Percentiles rank a stretch among this genome's conserved stretches.
Evolutionary conservation across 495 filamentous ascomycete genomes (phyloP).

Genomic region (Neurospora tetraspora): DNA sequence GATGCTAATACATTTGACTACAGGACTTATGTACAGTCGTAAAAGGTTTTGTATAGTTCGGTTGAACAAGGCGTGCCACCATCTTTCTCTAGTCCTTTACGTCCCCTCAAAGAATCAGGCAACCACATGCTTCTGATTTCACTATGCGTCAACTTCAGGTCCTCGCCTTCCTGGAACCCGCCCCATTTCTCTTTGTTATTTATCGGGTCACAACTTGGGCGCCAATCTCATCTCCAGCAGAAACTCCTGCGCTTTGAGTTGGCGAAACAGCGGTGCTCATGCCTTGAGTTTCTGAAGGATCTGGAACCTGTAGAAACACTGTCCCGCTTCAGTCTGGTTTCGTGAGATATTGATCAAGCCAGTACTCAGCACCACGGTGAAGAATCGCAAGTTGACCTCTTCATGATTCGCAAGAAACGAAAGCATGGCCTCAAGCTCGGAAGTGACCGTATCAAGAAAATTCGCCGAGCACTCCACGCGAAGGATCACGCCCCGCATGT

Average conservation of each 20-base stretch:
- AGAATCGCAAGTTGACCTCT: no score
- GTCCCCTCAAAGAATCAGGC: neutral
- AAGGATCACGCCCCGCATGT: neutral
- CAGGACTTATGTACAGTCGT: no score
- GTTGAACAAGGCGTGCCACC: no score
- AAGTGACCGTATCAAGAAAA: no score
- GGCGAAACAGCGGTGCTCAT: neutral
- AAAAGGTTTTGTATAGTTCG: no score
- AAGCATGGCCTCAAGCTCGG: no score
- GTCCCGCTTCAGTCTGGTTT: no score
- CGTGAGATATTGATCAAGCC: no score
- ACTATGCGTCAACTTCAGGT: neutral
- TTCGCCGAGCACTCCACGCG: neutral
- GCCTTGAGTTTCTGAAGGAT: neutral
- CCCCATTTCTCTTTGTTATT: neutral
- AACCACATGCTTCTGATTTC: neutral
- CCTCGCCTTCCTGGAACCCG: rapidly evolving
- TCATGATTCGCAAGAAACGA: no score
- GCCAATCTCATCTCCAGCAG: neutral
- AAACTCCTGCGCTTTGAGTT: neutral
- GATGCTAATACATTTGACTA: neutral
- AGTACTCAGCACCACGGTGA: no score
- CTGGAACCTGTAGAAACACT: no score
- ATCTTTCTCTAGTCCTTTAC: neutral
- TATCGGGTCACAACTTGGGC: neutral